Conservation (phyloP, 139 green algal genomes). For the Tetratostichococcus sp. region DNA sequence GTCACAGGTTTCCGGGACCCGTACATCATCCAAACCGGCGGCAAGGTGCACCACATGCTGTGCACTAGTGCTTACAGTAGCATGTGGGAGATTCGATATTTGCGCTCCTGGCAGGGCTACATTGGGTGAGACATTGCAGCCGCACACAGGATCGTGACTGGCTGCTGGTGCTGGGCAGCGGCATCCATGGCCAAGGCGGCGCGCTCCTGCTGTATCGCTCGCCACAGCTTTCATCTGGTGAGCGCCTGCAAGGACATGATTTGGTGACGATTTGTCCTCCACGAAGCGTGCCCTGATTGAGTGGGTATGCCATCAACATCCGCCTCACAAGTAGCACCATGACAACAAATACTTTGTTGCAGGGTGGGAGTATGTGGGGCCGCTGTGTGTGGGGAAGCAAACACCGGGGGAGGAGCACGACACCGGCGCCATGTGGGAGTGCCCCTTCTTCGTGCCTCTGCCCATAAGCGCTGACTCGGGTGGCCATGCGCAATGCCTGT, state of each 20-base stretch:
- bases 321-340: too few species aligned
- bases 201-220: constrained; percentile 48
- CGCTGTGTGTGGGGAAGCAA: constrained; percentile 25
- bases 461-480: neutral
- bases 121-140: too few species aligned
- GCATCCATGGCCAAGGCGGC: constrained; percentile 35
- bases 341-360: neutral
- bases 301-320: too few species aligned
- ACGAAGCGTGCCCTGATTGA: too few species aligned
- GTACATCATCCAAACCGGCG: constrained; percentile 19
- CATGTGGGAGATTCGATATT: too few species aligned
- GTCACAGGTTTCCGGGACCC: constrained; percentile 31
- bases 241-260: too few species aligned
- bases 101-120: too few species aligned
- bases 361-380: constrained; percentile 49
- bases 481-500: too few species aligned
- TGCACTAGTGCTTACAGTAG: too few species aligned
- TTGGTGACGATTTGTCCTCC: too few species aligned
- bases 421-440: constrained; percentile 55
- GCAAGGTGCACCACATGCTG: neutral
- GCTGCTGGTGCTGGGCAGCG: constrained; percentile 45
- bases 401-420: constrained; percentile 24
- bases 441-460: constrained; percentile 45
- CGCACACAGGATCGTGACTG: constrained; percentile 6
- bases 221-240: neutral